A percentile compares a stretch with the other conserved stretches of the same genome.
These are phyloP conservation scores for Pseudocercospora pini-densiflorae DNA, from an alignment of 2,329 filamentous ascomycete species.

Conservation along the genomic window DNA sequence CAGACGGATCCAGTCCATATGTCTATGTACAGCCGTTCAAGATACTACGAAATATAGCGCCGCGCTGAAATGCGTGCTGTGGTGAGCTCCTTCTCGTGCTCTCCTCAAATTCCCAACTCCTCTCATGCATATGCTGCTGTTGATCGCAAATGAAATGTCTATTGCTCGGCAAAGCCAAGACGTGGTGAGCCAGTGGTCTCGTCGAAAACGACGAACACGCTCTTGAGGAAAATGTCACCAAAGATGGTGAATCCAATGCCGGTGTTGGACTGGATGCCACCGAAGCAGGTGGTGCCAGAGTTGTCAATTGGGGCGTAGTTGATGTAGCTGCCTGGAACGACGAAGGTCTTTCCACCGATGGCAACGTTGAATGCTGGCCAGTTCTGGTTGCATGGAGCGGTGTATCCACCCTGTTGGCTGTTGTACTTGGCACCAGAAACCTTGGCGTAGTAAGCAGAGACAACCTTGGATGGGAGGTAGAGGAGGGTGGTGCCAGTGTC, in stretches of 20 bases:
- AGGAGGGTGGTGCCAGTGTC: conserved; percentile 74
- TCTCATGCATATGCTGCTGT: not conserved
- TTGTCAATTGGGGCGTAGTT: conserved; percentile 55
- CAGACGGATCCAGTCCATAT: conserved; percentile 6
- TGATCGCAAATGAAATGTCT: not conserved
- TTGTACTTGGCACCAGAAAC: conserved; percentile 59
- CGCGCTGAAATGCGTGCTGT: not conserved
- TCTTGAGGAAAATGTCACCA: conserved; percentile 75
- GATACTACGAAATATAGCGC: conserved; percentile 1
- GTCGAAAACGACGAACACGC: conserved; percentile 75
- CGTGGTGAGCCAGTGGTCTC: conserved; percentile 45
- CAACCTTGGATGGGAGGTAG: conserved; percentile 59
- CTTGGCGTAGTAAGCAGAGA: conserved; percentile 63
- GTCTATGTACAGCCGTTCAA: conserved; percentile 8
- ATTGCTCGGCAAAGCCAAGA: conserved; percentile 51
- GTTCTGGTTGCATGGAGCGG: conserved; percentile 56
- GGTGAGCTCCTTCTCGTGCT: not conserved
- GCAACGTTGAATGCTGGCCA: conserved; percentile 60
- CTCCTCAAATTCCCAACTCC: conserved; percentile 1
- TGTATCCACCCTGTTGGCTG: conserved; percentile 57
- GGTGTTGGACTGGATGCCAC: conserved; percentile 70
- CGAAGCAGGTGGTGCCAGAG: conserved; percentile 64
- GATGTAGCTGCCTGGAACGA: conserved; percentile 59
- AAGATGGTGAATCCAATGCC: conserved; percentile 70
- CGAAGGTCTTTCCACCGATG: conserved; percentile 56